Conservation (phyloP, 192 early-diverging fungal species). For the Gigaspora rosea region DNA sequence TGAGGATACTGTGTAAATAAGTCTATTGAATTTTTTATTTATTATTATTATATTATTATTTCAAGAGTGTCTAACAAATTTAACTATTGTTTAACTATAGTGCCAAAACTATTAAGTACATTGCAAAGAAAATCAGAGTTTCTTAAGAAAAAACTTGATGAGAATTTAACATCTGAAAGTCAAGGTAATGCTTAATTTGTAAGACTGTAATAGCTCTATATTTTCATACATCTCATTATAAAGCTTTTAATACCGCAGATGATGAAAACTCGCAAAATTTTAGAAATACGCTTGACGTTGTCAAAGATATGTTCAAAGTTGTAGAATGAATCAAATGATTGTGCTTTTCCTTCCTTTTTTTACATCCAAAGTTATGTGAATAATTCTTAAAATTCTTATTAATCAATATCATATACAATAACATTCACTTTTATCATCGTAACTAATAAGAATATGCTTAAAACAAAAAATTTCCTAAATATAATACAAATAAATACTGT, state of each 20-base stretch:
- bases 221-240: neutral
- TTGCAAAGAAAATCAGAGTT: slow-evolving; percentile 3
- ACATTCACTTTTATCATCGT: neutral
- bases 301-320: neutral
- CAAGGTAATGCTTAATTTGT: neutral
- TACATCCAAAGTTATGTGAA: too few relatives aligned
- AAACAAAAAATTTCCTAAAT: too few relatives aligned
- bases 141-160: neutral
- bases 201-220: neutral
- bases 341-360: too few relatives aligned
- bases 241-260: neutral
- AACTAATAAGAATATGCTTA: too few relatives aligned
- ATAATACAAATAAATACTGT: neutral
- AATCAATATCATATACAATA: neutral
- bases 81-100: neutral
- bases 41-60: neutral
- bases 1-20: slow-evolving; percentile 13
- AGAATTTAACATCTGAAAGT: neutral
- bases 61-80: neutral
- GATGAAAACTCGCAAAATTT: neutral
- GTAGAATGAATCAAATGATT: too few relatives aligned
- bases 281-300: neutral
- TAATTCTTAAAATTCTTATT: neutral
- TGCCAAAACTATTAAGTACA: slow-evolving; percentile 6
- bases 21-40: neutral